These are phyloP conservation scores for Ophiostoma tasmaniense DNA, from an alignment of 2,329 filamentous ascomycete species.

Conservation along the genomic window DNA sequence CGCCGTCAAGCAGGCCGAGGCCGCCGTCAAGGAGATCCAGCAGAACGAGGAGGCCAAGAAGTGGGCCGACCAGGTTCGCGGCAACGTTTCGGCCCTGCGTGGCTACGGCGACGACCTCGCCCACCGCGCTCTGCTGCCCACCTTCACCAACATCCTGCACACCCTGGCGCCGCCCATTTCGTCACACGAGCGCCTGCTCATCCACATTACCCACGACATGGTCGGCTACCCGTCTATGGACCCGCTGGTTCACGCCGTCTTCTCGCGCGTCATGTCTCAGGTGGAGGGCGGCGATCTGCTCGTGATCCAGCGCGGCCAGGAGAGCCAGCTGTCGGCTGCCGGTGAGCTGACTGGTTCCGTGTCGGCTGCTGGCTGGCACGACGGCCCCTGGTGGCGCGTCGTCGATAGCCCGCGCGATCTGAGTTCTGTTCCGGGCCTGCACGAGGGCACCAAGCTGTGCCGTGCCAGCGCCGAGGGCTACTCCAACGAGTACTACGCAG, in stretches of 20 bases:
- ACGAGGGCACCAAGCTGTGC: conserved; percentile 85
- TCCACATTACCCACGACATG: conserved; percentile 95
- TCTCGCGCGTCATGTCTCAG: conserved; percentile 95
- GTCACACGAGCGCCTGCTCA: conserved; percentile 91
- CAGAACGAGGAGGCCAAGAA: conserved; percentile 93
- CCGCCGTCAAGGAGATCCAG: conserved; percentile 87
- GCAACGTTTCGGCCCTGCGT: conserved; percentile 72
- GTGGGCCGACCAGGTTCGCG: conserved; percentile 89
- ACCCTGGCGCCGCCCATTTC: conserved; percentile 94
- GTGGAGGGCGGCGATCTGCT: conserved; percentile 93
- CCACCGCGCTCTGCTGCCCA: conserved; percentile 71
- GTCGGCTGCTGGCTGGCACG: conserved; percentile 62
- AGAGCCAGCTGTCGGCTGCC: conserved; percentile 50
- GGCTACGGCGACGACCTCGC: conserved; percentile 81
- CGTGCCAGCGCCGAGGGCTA: conserved; percentile 84
- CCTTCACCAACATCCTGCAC: conserved; percentile 89
- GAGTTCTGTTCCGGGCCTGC: conserved; percentile 67
- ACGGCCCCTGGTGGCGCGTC: conserved; percentile 94
- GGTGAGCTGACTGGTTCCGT: conserved; percentile 24
- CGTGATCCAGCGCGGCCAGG: conserved; percentile 86
- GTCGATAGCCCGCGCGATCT: conserved; percentile 62
- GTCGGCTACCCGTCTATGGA: conserved; percentile 91
- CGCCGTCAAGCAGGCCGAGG: conserved; percentile 85
- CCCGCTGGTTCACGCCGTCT: conserved; percentile 82
- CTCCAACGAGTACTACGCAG: conserved; percentile 72